These are phyloP conservation scores for Fusarium gaditjirri DNA, from an alignment of 2,329 filamentous ascomycete species.

Conservation along the genomic window DNA sequence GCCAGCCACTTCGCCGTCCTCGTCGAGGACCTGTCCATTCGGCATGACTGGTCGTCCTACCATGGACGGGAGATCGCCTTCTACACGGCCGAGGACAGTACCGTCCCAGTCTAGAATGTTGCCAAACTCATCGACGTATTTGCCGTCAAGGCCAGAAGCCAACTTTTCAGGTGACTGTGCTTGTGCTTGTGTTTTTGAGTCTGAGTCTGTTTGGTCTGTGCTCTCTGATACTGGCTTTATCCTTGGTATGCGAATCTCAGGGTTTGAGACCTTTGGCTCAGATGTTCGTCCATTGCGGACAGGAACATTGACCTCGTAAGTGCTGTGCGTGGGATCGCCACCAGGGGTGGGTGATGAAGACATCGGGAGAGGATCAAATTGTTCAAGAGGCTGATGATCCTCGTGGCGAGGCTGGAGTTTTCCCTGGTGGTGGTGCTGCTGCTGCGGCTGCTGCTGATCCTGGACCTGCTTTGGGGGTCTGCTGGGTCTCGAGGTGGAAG, in stretches of 20 bases:
- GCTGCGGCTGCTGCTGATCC: constrained; percentile 3
- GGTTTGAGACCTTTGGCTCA: constrained; percentile 25
- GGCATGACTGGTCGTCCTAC: constrained; percentile 59
- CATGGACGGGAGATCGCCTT: constrained; percentile 66
- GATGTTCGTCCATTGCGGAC: constrained; percentile 31
- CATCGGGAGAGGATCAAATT: constrained; percentile 6
- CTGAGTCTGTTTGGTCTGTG: constrained; percentile 9
- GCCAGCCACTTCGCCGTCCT: constrained; percentile 82
- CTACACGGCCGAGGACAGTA: constrained; percentile 62
- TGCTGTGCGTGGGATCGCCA: constrained; percentile 41
- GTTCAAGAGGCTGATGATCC: constrained; percentile 10
- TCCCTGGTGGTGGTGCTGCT: background rate
- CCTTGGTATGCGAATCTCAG: constrained; percentile 52
- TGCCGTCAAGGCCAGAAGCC: constrained; percentile 57
- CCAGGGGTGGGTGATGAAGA: constrained; percentile 29
- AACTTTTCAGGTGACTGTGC: constrained; percentile 46
- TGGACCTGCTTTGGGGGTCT: constrained; percentile 12
- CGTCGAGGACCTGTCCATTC: constrained; percentile 70
- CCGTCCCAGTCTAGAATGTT: constrained; percentile 63
- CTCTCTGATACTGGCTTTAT: constrained; percentile 52
- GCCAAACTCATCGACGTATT: constrained; percentile 63
- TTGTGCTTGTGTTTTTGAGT: constrained; percentile 2
- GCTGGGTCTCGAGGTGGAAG: constrained; percentile 14
- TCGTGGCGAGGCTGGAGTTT: background rate
- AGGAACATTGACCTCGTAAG: constrained; percentile 42